Percentiles rank a stretch among this genome's conserved stretches.
These are phyloP conservation scores for Phytopythium delawarense DNA, from an alignment of 352 stramenopile genomes.

Conservation along the genomic window DNA sequence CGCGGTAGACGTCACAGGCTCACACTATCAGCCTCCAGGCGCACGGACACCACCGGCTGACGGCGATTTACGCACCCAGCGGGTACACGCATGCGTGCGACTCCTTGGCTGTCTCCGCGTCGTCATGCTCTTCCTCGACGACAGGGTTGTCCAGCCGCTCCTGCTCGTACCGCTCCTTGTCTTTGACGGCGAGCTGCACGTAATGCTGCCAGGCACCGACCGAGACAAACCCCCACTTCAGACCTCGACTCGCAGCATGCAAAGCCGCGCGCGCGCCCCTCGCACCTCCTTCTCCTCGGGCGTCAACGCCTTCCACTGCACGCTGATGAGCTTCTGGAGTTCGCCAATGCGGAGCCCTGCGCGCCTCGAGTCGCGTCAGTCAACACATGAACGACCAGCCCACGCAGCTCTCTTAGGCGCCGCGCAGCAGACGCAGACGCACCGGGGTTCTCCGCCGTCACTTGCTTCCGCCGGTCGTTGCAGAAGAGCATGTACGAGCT, in stretches of 20 bases:
- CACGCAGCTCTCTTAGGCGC: background rate
- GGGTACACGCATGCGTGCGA: constrained; percentile 54
- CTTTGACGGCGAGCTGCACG: constrained; percentile 74
- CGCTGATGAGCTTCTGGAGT: constrained; percentile 89
- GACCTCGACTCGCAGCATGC: background rate
- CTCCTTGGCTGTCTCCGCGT: constrained; percentile 18
- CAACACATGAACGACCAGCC: background rate
- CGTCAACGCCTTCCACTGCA: constrained; percentile 85
- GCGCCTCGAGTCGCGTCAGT: background rate
- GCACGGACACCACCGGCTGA: background rate
- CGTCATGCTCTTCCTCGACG: constrained; percentile 45
- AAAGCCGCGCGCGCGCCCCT: background rate
- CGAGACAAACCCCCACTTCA: background rate
- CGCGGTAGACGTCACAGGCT: constrained; percentile 7
- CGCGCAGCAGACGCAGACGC: background rate
- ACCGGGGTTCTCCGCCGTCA: constrained; percentile 60
- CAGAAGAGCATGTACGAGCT: constrained; percentile 86
- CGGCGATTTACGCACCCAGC: constrained; percentile 18
- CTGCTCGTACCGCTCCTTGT: constrained; percentile 82
- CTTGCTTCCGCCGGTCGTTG: constrained; percentile 66
- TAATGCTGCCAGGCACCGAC: constrained; percentile 42
- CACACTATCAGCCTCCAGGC: no score
- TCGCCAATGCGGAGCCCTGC: constrained; percentile 54
- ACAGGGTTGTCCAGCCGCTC: constrained; percentile 69
- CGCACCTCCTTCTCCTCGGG: constrained; percentile 78